Evolutionary conservation across 2,329 filamentous ascomycete species (phyloP), one percentile per base, ranked within the genome.

Genomic region (Podosphaera leucotricha): DNA sequence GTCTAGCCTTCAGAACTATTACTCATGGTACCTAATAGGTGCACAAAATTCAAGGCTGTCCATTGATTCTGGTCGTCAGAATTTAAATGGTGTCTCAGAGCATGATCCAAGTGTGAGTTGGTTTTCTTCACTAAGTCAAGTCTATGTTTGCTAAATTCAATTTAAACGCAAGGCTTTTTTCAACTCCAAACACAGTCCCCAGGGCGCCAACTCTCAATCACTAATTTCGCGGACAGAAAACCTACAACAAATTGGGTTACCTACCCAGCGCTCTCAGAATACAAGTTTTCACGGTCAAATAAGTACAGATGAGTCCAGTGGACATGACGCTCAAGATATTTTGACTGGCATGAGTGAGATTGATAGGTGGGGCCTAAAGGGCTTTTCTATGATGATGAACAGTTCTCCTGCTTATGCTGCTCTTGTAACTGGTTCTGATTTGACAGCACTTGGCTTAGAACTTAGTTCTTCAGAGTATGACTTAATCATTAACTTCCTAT

Each of bases 291-390:
- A 45, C 8, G 46, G 37, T 40, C 50, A 52, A 48, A 48, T 44
- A 22, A 53, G 46, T 46, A 22, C 44, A 20, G 53, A 57, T 24
- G 55, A 57, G 2, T 28, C 51, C 33, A 24, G 49, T 35, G 49
- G 46, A 21, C 52, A 49, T 22, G 64, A 67, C 33, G 59, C 64
- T 10, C 64, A 71, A 49, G 73, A 79, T 55, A 72, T 72, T 39
- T 60, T 78, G 21, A 63, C 65, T 41, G 70, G 71, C 39, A 74
- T 77, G 72, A 59, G 68, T n/a, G 65, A 70, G 2, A 66, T 66
- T 35, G 74, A 79, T 53, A 75, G 70, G 54, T 79, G 67, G 66
- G 75, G 75, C 3, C 63, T 78, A 41, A 77, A 77, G 55, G 75
- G 75, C 8, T 61, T 77, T 47, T 65, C 57, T 21, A 49, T 68